Evolutionary conservation across 2,329 filamentous ascomycete genomes (phyloP), one percentile per base, ranked within the genome.

Genomic region (Penicillium aurantiogriseum): DNA sequence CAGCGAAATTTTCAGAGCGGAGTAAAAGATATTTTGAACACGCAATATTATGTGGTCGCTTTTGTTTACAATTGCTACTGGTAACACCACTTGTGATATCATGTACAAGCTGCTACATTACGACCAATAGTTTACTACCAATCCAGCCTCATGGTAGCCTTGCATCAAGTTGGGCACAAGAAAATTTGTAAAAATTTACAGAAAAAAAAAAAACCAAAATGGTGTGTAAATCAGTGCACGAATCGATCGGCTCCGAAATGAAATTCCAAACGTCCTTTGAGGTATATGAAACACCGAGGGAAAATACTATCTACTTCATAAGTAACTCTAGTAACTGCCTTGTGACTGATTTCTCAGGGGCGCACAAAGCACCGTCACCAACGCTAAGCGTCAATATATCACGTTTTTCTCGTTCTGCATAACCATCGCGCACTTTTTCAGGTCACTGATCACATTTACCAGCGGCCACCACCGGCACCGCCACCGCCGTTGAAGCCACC

Each of bases 331-430:
- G 31, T 44, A 38, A 43, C 45, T 33, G 36, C 45, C 51, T 21
- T 17, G 45, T 43, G 52, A 33, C 29, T 42, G 44, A 50, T 50
- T 50, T 50, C 44, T 50, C 52, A 54, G 23, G 19, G 40, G 15
- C 38, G 7, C 49, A 35, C 39, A 33, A 35, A 25, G 49, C 38
- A 55, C 47, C 39, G n/a, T 55, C 31, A 51, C 40, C 23, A 55
- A 55, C 39, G 46, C 53, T 55, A 51, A 55, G 53, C 53, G 33
- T 55, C 53, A 55, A 44, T 25, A 39, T 55, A 39, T 55, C 53
- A 51, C 39, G 31, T 51, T 42, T 55, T 50, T 42, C 47, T 55
- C 52, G 45, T 27, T 50, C 39, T 39, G 38, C 52, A 55, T 50
- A 51, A 51, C 46, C 46, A 33, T 55, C 53, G 39, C 39, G 31